A percentile compares a stretch with the other conserved stretches of the same genome.
These are phyloP conservation scores for Coemansia nantahalensis DNA, from an alignment of 192 early-diverging fungal species.

Conservation along the genomic window DNA sequence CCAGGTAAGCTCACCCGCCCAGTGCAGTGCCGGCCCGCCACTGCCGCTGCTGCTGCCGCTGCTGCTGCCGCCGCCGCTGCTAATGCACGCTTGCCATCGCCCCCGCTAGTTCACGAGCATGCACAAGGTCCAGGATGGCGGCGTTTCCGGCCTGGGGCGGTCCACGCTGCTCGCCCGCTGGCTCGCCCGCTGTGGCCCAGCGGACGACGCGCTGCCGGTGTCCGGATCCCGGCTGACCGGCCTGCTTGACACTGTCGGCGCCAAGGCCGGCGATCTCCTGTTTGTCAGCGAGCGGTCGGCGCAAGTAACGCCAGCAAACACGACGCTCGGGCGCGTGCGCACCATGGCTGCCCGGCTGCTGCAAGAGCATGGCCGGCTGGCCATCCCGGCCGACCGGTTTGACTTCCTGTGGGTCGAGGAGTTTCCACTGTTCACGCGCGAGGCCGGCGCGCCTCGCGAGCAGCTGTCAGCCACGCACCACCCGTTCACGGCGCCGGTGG, in stretches of 20 bases:
- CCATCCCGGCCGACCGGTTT: conserved; percentile 49
- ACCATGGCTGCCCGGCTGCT: conserved; percentile 54
- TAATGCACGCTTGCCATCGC: too few species aligned
- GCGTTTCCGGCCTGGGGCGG: conserved; percentile 23
- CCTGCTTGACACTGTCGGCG: conserved; percentile 13
- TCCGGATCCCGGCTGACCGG: neutral
- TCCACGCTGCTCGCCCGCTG: conserved; percentile 38
- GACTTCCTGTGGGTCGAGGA: conserved; percentile 87
- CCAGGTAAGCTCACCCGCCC: too few species aligned
- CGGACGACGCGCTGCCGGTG: neutral
- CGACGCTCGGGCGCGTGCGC: conserved; percentile 61
- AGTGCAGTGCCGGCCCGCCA: too few species aligned
- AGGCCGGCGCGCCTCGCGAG: conserved; percentile 50
- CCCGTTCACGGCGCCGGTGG: conserved; percentile 83
- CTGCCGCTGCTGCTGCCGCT: neutral
- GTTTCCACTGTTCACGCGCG: conserved; percentile 84
- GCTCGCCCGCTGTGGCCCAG: conserved; percentile 6
- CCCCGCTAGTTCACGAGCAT: conserved; percentile 42
- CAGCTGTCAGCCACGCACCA: conserved; percentile 76
- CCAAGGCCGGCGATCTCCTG: conserved; percentile 31
- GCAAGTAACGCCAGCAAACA: conserved; percentile 51
- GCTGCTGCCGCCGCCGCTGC: neutral
- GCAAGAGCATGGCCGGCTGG: conserved; percentile 51
- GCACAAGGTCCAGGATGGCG: conserved; percentile 32
- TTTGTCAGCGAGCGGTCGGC: conserved; percentile 45